Evolutionary conservation across 495 filamentous ascomycete species (phyloP).

Genomic region (Talaromyces ruber): DNA sequence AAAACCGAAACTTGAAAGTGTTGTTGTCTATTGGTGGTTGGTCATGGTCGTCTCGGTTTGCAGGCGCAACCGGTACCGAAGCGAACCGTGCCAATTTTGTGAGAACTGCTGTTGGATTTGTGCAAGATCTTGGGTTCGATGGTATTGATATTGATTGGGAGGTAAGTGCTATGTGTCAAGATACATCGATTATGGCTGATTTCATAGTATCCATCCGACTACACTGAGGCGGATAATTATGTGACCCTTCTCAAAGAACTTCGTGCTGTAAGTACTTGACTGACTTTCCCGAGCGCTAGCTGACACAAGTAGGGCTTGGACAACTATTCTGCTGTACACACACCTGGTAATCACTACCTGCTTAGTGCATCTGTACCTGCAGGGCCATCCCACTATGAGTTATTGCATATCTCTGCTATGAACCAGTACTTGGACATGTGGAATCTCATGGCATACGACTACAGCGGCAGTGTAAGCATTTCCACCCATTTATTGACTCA

Average conservation of each 20-base stretch:
- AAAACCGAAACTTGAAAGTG: conserved; percentile 72
- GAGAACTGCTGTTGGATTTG: conserved; percentile 51
- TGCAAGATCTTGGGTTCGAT: conserved; percentile 58
- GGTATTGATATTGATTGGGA: conserved; percentile 60
- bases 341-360: conserved; percentile 46
- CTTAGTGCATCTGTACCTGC: conserved; percentile 61
- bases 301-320: conserved; percentile 42
- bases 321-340: conserved; percentile 42
- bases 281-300: background rate
- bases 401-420: conserved; percentile 53
- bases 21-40: conserved; percentile 63
- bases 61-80: conserved; percentile 51
- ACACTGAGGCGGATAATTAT: conserved; percentile 49
- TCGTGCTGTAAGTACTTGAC: conserved; percentile 17
- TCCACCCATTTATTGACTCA: background rate
- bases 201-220: conserved; percentile 22
- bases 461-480: conserved; percentile 40
- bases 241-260: conserved; percentile 53
- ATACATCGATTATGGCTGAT: background rate
- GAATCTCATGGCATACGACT: conserved; percentile 77
- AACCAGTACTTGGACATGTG: conserved; percentile 68
- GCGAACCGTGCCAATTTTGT: conserved; percentile 47
- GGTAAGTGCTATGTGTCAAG: conserved; percentile 12
- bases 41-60: conserved; percentile 68
- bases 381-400: conserved; percentile 45